Evolutionary conservation across 1,284 basidiomycete species (phyloP).

Genomic region (Ustilago tritici): DNA sequence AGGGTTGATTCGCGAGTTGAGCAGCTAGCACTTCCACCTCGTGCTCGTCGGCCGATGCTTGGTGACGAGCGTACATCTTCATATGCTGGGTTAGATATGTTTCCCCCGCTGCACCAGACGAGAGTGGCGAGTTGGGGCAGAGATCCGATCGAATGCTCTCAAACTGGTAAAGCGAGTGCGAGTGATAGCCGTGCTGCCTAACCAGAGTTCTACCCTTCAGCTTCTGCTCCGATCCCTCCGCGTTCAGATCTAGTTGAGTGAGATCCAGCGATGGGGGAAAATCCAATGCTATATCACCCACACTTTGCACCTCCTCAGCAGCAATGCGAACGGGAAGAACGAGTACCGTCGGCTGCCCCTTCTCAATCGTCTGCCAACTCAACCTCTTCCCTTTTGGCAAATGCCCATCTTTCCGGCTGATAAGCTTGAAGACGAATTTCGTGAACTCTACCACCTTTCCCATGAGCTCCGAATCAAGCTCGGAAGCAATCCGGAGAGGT

Average conservation of each 20-base stretch:
- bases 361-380: neutral
- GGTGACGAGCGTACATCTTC: constrained; percentile 14
- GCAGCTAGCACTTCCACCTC: neutral
- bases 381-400: neutral
- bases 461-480: neutral
- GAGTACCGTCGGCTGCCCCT: constrained; percentile 22
- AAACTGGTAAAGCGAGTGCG: constrained; percentile 17
- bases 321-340: constrained; percentile 22
- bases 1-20: constrained; percentile 11
- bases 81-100: constrained; percentile 30
- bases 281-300: constrained; percentile 16
- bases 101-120: neutral
- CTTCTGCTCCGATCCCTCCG: neutral
- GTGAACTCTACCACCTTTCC: constrained; percentile 19
- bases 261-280: constrained; percentile 6
- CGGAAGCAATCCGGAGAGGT: constrained; percentile 1
- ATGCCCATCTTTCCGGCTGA: constrained; percentile 11
- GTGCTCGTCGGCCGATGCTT: neutral
- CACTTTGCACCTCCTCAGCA: neutral
- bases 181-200: constrained; percentile 24
- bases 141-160: constrained; percentile 11
- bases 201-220: constrained; percentile 14
- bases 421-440: constrained; percentile 14
- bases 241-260: constrained; percentile 1
- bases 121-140: constrained; percentile 8